These are phyloP conservation scores for Melanogaster broomeanus DNA, from an alignment of 768 basidiomycete species.

Conservation along the genomic window DNA sequence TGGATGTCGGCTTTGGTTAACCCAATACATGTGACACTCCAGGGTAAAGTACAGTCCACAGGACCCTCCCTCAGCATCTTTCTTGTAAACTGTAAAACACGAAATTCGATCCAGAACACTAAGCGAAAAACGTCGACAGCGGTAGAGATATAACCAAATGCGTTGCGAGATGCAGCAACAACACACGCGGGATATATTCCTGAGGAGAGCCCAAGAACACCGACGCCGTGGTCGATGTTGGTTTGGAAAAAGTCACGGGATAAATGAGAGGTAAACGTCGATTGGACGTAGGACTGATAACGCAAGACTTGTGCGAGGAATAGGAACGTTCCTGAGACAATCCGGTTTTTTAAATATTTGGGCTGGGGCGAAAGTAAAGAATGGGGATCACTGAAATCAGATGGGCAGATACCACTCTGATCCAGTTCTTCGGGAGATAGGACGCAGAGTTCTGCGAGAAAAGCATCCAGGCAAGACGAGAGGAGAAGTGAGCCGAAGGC, in stretches of 20 bases:
- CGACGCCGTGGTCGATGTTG: conserved; percentile 37
- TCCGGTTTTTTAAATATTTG: conserved; percentile 44
- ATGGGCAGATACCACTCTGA: conserved; percentile 39
- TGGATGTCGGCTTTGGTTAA: conserved; percentile 27
- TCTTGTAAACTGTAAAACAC: conserved; percentile 37
- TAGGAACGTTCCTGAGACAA: conserved; percentile 49
- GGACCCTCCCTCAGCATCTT: conserved; percentile 16
- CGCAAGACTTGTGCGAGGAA: conserved; percentile 54
- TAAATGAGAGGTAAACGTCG: conserved; percentile 9
- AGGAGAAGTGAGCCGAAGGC: conserved; percentile 46
- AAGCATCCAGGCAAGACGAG: conserved; percentile 50
- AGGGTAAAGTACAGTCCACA: conserved; percentile 34
- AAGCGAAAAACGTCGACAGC: conserved; percentile 51
- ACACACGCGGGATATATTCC: conserved; percentile 57
- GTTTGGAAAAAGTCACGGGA: conserved; percentile 32
- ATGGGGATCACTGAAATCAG: conserved; percentile 44
- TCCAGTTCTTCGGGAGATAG: conserved; percentile 40
- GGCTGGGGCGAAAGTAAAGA: conserved; percentile 41
- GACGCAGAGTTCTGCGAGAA: conserved; percentile 49
- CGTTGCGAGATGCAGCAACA: conserved; percentile 43
- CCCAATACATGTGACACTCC: conserved; percentile 46
- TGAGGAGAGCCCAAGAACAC: conserved; percentile 57
- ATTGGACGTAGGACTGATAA: conserved; percentile 48
- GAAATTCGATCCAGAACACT: conserved; percentile 54
- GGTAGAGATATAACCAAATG: conserved; percentile 42